Base-by-base conservation (phyloP, 2,329 filamentous ascomycete species). In the Dryadomyces quercus-mongolicae region DNA sequence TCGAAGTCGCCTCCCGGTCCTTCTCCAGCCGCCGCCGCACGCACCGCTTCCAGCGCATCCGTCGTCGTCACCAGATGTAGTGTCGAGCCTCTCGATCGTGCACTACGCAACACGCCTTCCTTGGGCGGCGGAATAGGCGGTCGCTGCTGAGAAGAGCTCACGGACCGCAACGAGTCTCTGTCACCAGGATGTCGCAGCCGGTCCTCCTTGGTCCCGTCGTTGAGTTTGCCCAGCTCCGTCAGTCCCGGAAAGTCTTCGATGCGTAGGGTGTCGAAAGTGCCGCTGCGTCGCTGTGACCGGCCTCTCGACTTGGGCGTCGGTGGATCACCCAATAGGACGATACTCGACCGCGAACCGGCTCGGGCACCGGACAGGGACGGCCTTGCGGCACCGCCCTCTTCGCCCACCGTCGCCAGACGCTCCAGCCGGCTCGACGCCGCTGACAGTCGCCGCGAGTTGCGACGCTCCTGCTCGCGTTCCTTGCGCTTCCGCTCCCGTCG, bases 351-450 rank as follows among this genome's bases (percentile, higher is more conserved):
- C 16, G 20, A 25, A 9, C 46, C 46, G 44, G 3, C 2, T 9
- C 16, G 12, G 5, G 25, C 46, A 0, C 25, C 68, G 40, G 25
- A 4, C 25, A 31, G 25, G 8, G 25, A 31, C 25, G 25, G 25
- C 25, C 25, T 4, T 4, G 66, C 9, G 71, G 69, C 70, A 16
- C 75, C 74, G 4, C 81, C 82, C 64, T 91, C 86, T 66, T 94
- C 89, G 56, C 90, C 83, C 13, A 92, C 86, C 58, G 88, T 85
- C 2, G 87, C 87, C 63, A 94, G 78, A 45, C 86, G 81, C 64
- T 93, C 88, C 7, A 96, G 72, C 38, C 91, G 84, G 66, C 88
- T 92, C 55, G 91, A 96, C 6, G 92, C 90, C 55, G 88, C 88
- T 58, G 93, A 97, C 48, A 97, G 74, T 44, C 92, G 82, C 52